Evolutionary conservation across 257 asterid species (phyloP).

Genomic region (Penstemon barbatus): DNA sequence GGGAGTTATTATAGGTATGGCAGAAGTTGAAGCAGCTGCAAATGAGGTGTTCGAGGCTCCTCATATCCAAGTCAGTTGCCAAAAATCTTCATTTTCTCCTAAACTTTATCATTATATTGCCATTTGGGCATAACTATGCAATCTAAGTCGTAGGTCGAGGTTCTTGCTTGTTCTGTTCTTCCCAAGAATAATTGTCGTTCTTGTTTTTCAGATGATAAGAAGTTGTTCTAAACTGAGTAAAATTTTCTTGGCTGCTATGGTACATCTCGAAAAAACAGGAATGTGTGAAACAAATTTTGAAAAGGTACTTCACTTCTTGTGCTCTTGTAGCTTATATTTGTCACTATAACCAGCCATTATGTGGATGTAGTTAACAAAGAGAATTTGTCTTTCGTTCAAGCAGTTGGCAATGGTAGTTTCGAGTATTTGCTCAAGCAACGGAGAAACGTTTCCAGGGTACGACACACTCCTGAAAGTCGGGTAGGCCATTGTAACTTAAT

Average conservation of each 20-base stretch:
- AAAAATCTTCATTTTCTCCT: conserved; percentile 1
- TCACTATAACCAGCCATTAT: too few relatives aligned
- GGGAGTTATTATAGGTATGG: conserved; percentile 68
- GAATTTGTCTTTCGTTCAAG: not conserved
- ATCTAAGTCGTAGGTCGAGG: not conserved
- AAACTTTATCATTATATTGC: conserved; percentile 13
- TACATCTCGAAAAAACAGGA: conserved; percentile 86
- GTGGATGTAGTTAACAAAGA: too few relatives aligned
- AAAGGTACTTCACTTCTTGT: conserved; percentile 39
- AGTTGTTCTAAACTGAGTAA: conserved; percentile 72
- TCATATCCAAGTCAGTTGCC: conserved; percentile 80
- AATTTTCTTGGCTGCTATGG: conserved; percentile 97
- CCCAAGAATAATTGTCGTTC: not conserved
- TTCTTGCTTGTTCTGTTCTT: conserved; percentile 1
- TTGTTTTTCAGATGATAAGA: conserved; percentile 65
- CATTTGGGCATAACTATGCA: not conserved
- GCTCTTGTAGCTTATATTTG: too few relatives aligned
- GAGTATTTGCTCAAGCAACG: conserved; percentile 77
- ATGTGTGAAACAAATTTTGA: conserved; percentile 98
- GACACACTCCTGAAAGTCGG: conserved; percentile 86
- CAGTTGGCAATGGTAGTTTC: conserved; percentile 75
- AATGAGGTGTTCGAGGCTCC: conserved; percentile 99
- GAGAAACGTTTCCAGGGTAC: conserved; percentile 82
- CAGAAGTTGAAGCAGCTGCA: conserved; percentile 81
- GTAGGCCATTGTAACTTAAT: conserved; percentile 41